Conservation (phyloP, 192 early-diverging fungal species). For the Lunasporangiospora selenospora region DNA sequence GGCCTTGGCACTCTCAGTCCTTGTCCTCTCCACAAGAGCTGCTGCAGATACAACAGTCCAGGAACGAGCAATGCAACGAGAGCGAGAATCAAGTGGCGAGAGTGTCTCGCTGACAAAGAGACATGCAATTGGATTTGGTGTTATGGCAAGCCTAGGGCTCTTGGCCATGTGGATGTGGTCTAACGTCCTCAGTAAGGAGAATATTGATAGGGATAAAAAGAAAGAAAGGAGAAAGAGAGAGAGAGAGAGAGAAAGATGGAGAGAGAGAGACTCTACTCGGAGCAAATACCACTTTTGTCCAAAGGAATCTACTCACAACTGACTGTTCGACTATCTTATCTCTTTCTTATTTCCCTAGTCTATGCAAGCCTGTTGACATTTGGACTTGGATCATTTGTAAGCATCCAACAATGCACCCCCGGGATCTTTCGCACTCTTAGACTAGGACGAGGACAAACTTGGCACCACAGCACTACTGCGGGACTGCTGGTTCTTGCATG, state of each 20-base stretch:
- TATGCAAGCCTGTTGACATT: slow-evolving; percentile 44
- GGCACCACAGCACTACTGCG: slow-evolving; percentile 19
- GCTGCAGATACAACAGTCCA: slow-evolving; percentile 44
- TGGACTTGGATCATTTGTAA: slow-evolving; percentile 46
- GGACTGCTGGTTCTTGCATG: slow-evolving; percentile 31
- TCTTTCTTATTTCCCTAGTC: slow-evolving; percentile 9
- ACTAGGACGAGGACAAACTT: slow-evolving; percentile 6
- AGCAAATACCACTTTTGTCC: too few species aligned
- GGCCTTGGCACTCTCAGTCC: slow-evolving; percentile 20
- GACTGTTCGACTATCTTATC: background rate
- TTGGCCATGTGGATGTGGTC: slow-evolving; percentile 50
- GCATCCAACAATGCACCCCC: slow-evolving; percentile 42
- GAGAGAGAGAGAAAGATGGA: too few species aligned
- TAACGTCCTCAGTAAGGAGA: slow-evolving; percentile 36
- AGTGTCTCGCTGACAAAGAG: slow-evolving; percentile 26
- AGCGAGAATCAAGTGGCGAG: slow-evolving; percentile 40
- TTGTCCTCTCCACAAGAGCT: slow-evolving; percentile 25
- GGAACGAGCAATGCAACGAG: slow-evolving; percentile 29
- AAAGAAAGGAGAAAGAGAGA: too few species aligned
- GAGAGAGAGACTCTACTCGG: too few species aligned
- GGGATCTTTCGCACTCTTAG: slow-evolving; percentile 20
- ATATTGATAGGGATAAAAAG: too few species aligned
- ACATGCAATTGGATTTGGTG: slow-evolving; percentile 45
- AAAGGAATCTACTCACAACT: background rate
- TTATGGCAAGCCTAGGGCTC: slow-evolving; percentile 47